Conservation (phyloP, 2,329 filamentous ascomycete genomes). For the Chaetomium globosum region DNA sequence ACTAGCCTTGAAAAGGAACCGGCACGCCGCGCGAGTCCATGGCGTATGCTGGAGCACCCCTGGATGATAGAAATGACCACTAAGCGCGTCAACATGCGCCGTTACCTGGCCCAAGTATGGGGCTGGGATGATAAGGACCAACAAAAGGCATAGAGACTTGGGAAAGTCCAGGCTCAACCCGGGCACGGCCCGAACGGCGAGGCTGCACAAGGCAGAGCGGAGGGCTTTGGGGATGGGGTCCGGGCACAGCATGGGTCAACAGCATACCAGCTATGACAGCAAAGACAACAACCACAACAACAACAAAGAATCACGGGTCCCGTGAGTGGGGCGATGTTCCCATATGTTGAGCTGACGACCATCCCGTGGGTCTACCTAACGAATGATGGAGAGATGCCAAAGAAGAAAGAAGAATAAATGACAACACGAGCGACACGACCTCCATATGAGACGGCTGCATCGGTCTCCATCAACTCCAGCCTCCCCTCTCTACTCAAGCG, state of each 20-base stretch:
- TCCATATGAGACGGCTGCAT: neutral
- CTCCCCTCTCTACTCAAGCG: neutral
- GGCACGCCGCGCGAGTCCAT: slow-evolving; percentile 82
- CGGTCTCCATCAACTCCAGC: neutral
- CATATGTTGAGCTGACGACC: neutral
- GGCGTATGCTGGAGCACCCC: slow-evolving; percentile 98
- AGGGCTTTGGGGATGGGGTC: neutral
- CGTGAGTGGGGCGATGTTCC: neutral
- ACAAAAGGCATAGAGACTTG: slow-evolving; percentile 28
- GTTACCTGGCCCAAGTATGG: slow-evolving; percentile 94
- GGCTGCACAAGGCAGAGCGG: neutral
- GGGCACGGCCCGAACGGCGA: neutral
- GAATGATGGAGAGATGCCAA: neutral
- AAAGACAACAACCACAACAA: neutral
- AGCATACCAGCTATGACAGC: neutral
- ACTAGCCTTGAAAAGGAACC: slow-evolving; percentile 90
- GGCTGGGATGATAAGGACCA: slow-evolving; percentile 75
- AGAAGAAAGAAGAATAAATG: neutral
- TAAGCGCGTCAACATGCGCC: slow-evolving; percentile 96
- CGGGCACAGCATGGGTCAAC: neutral
- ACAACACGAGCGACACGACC: neutral
- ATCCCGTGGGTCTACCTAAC: neutral
- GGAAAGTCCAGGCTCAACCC: slow-evolving; percentile 2
- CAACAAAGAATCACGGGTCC: neutral
- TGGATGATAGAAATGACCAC: slow-evolving; percentile 97